Evolutionary conservation across 352 stramenopile genomes (phyloP), one percentile per base, ranked within the genome.

Genomic region (Phytophthora sojae): DNA sequence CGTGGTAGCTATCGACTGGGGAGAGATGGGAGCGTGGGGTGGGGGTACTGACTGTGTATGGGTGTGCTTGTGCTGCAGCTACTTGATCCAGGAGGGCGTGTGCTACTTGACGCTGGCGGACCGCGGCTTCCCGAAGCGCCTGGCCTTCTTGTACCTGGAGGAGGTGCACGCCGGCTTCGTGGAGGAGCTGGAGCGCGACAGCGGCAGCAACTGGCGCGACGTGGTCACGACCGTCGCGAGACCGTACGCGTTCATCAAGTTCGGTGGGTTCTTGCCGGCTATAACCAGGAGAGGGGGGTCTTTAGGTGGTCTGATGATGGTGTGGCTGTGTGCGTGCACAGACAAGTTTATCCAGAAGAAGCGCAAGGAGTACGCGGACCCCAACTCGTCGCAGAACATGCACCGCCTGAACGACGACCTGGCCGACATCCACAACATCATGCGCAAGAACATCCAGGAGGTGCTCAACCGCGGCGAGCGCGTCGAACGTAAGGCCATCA

Each of bases 181-280:
- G 23, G 85, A 98, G 65, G 95, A 99, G 63, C 80, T 99, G 30
- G 80, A 97, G 64, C 89, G 91, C 54, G 96, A 99, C 70, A 94
- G 98, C 58, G 94, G 94, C 30, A 89, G 81, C 56, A 94, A 86
- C 61, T 99, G 96, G 95, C 83, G 94, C 54, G 83, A 95, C 51
- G 80, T 95, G 32, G 93, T 99, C 39, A 95, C 96, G 49, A 99
- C 97, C 14, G 97, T 98, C 30, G 96, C 95, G 54, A 90, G 97
- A 23, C 97, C 98, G n/a, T 99, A 99, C 73, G 95, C 95, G 37
- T 99, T 99, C 79, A 99, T 99, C 73, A 99, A 99, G 83, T 99
- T 99, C 71, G 97, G 90, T 93, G 67, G 61, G 85, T 71, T 4
- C 29, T 4, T 12, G 11, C 29, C 61, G 56, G 2, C 5, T 26